Conservation (phyloP, 805 yeast species). For the Sungouiozyma intestinalis region DNA sequence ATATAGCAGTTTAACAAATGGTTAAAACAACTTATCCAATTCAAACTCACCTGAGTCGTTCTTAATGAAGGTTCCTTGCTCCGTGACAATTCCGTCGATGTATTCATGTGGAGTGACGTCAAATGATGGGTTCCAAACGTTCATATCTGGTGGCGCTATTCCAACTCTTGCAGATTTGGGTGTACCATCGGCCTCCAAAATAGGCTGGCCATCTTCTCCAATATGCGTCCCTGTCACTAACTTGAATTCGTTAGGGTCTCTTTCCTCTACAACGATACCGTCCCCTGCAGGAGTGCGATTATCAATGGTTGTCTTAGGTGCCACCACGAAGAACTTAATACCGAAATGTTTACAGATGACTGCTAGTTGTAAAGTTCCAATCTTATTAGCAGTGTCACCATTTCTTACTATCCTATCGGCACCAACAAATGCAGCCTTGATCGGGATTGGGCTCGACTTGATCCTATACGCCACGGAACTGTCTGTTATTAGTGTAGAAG, state of each 20-base stretch:
- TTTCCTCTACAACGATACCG: constrained; percentile 74
- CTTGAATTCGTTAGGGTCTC: constrained; percentile 73
- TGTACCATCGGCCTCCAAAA: constrained; percentile 18
- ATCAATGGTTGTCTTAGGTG: constrained; percentile 89
- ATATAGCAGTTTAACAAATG: not conserved
- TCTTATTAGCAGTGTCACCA: constrained; percentile 95
- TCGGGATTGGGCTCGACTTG: constrained; percentile 41
- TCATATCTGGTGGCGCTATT: constrained; percentile 74
- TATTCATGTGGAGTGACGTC: constrained; percentile 80
- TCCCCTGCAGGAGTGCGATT: constrained; percentile 54
- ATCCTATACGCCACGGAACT: constrained; percentile 81
- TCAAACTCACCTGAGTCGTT: constrained; percentile 40
- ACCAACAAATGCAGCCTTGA: constrained; percentile 83
- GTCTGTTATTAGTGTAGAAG: constrained; percentile 82
- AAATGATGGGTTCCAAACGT: constrained; percentile 94
- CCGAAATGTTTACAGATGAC: constrained; percentile 54
- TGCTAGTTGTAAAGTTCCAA: constrained; percentile 88
- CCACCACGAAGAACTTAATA: constrained; percentile 84
- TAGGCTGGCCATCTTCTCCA: constrained; percentile 18
- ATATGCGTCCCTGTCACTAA: constrained; percentile 61
- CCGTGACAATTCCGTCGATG: constrained; percentile 87
- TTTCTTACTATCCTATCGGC: constrained; percentile 89
- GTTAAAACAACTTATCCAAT: constrained; percentile 24
- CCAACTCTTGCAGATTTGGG: constrained; percentile 46
- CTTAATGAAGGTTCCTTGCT: constrained; percentile 50